phyloP scores from a whole-genome alignment of 495 filamentous ascomycete species.

The Hypoxylon perforatum region DNA sequence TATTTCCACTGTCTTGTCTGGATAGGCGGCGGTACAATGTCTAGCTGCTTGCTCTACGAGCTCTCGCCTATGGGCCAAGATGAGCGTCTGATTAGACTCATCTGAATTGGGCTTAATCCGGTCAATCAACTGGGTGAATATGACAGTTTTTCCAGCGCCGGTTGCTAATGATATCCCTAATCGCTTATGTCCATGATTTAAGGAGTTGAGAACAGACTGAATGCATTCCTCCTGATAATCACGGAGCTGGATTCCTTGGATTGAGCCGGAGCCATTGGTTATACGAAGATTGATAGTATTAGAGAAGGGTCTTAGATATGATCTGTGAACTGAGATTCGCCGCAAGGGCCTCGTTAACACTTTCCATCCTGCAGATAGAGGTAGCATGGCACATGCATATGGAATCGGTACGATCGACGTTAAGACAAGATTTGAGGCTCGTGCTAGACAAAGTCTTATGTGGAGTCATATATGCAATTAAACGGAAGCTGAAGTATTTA shows the following conservation, averaged over 20 bases:
- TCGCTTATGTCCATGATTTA: slow-evolving; percentile 79
- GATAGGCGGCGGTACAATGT: slow-evolving; percentile 85
- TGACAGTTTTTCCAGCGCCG: slow-evolving; percentile 93
- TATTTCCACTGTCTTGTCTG: slow-evolving; percentile 80
- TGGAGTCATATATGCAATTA: slow-evolving; percentile 38
- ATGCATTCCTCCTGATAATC: slow-evolving; percentile 92
- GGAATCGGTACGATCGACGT: slow-evolving; percentile 23
- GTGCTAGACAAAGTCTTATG: slow-evolving; percentile 28
- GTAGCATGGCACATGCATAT: slow-evolving; percentile 39
- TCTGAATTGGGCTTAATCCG: slow-evolving; percentile 70
- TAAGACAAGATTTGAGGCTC: slow-evolving; percentile 25
- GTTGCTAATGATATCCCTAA: slow-evolving; percentile 92
- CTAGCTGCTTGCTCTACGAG: slow-evolving; percentile 94
- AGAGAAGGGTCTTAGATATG: slow-evolving; percentile 5
- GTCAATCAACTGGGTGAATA: slow-evolving; percentile 95
- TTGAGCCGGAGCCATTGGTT: background rate
- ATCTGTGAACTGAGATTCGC: slow-evolving; percentile 6
- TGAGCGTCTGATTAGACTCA: slow-evolving; percentile 79
- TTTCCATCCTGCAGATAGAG: slow-evolving; percentile 35
- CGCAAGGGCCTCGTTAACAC: slow-evolving; percentile 18
- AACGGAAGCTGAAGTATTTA: slow-evolving; percentile 6
- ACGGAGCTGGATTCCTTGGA: slow-evolving; percentile 66
- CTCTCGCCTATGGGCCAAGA: slow-evolving; percentile 91
- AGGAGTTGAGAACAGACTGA: slow-evolving; percentile 77
- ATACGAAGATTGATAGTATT: slow-evolving; percentile 49